phyloP scores from a whole-genome alignment of 2,329 filamentous ascomycete genomes.

The Cercospora nicotianae region DNA sequence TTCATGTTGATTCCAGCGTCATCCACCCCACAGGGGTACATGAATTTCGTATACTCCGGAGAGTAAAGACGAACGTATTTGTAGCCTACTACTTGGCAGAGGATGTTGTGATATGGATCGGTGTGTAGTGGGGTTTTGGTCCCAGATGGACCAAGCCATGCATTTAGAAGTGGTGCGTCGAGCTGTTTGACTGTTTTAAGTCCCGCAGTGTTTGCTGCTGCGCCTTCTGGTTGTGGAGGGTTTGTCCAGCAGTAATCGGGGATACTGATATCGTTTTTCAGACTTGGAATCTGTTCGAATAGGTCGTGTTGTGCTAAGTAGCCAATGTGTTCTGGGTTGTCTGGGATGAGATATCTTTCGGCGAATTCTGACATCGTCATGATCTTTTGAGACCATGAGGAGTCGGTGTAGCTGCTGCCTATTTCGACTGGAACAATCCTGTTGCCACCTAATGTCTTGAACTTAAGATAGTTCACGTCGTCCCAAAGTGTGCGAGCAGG shows the following conservation, averaged over 20 bases:
- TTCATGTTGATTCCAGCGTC: slow-evolving; percentile 78
- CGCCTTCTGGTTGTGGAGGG: slow-evolving; percentile 55
- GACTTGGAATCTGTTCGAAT: slow-evolving; percentile 73
- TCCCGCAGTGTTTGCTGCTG: slow-evolving; percentile 26
- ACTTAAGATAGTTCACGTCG: slow-evolving; percentile 70
- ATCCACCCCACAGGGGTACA: slow-evolving; percentile 65
- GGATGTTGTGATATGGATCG: slow-evolving; percentile 89
- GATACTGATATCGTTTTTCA: slow-evolving; percentile 72
- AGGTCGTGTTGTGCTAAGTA: slow-evolving; percentile 94
- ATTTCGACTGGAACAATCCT: slow-evolving; percentile 64
- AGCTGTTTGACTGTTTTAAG: slow-evolving; percentile 31
- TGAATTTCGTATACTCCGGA: slow-evolving; percentile 58
- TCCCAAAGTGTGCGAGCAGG: slow-evolving; percentile 77
- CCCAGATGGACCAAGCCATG: slow-evolving; percentile 85
- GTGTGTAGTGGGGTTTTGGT: slow-evolving; percentile 94
- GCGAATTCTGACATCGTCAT: slow-evolving; percentile 74
- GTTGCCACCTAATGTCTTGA: slow-evolving; percentile 70
- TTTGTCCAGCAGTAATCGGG: slow-evolving; percentile 82
- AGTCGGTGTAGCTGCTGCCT: slow-evolving; percentile 83
- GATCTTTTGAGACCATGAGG: slow-evolving; percentile 79
- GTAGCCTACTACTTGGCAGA: slow-evolving; percentile 81
- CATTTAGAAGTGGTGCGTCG: slow-evolving; percentile 71
- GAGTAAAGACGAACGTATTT: slow-evolving; percentile 92
- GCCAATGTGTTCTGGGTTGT: slow-evolving; percentile 49
- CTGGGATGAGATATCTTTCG: slow-evolving; percentile 55